Evolutionary conservation across 257 asterid genomes (phyloP).

Genomic region (Nicotiana obtusifolia): DNA sequence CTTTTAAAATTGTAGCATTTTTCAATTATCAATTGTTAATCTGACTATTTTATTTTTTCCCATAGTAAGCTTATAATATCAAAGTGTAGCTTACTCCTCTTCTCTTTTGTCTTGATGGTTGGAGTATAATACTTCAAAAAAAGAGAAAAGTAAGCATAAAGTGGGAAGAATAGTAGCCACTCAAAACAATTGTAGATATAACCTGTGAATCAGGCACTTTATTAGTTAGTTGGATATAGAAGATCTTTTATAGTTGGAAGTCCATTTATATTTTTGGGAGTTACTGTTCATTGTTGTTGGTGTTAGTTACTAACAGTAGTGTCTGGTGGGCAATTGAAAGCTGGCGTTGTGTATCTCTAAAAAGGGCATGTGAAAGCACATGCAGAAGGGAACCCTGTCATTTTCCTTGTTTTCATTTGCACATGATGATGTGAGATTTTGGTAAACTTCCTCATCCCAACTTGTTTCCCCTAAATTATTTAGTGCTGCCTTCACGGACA

Average conservation of each 20-base stretch:
- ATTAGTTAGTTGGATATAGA: not conserved
- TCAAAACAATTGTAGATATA: not conserved
- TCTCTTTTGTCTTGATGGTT: no score
- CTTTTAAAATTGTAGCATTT: no score
- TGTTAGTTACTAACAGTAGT: not conserved
- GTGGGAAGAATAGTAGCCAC: not conserved
- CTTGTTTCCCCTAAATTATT: conserved; percentile 6
- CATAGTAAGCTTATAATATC: no score
- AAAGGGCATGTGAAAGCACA: conserved; percentile 13
- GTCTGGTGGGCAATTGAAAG: conserved; percentile 1
- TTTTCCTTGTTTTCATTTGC: conserved; percentile 9
- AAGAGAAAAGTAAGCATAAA: not conserved
- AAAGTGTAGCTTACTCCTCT: no score
- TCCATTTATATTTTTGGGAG: not conserved
- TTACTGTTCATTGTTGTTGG: not conserved
- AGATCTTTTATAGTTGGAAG: not conserved
- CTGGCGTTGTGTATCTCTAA: not conserved
- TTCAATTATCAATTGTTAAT: no score
- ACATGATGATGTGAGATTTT: not conserved
- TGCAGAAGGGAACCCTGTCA: not conserved
- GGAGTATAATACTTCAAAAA: no score
- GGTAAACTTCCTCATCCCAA: not conserved
- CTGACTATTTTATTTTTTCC: no score
- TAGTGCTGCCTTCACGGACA: not conserved
- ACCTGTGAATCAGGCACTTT: not conserved